These are phyloP conservation scores for Yarrowia sp. DNA, from an alignment of 805 yeast species.

Conservation along the genomic window DNA sequence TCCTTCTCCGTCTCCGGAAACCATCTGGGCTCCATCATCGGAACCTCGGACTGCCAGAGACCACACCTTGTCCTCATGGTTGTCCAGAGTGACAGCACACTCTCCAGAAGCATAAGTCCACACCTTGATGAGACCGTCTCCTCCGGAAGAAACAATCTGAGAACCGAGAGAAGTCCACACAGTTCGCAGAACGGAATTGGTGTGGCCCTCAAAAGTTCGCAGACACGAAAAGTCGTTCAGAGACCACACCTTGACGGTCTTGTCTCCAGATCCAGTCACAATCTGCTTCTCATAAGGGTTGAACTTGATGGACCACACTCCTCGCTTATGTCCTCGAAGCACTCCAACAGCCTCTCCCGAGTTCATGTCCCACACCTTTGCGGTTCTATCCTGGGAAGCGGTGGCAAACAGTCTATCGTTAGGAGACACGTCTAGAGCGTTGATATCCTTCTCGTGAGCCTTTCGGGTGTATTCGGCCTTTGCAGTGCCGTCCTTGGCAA, in stretches of 20 bases:
- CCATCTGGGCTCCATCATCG: constrained; percentile 65
- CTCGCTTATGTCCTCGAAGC: constrained; percentile 86
- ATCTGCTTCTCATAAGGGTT: constrained; percentile 70
- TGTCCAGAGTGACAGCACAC: constrained; percentile 76
- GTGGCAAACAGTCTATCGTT: constrained; percentile 86
- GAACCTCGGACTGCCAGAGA: constrained; percentile 63
- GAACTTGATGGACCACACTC: constrained; percentile 88
- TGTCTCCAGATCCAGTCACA: constrained; percentile 89
- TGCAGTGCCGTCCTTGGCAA: constrained; percentile 35
- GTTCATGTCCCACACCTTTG: constrained; percentile 81
- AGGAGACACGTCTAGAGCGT: constrained; percentile 84
- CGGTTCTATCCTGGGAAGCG: constrained; percentile 90
- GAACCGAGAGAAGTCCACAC: constrained; percentile 62
- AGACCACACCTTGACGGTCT: constrained; percentile 86
- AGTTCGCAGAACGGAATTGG: constrained; percentile 85
- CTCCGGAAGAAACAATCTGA: constrained; percentile 73
- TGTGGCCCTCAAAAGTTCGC: constrained; percentile 89
- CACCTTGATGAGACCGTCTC: constrained; percentile 88
- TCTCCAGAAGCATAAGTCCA: constrained; percentile 84
- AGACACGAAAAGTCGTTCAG: constrained; percentile 69
- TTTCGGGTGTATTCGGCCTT: constrained; percentile 83
- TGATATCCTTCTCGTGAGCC: constrained; percentile 96
- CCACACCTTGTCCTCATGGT: constrained; percentile 94
- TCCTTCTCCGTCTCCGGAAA: constrained; percentile 95
- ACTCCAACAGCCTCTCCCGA: constrained; percentile 86